Base-by-base conservation (phyloP, 768 basidiomycete genomes). In the Mycena maculata region DNA sequence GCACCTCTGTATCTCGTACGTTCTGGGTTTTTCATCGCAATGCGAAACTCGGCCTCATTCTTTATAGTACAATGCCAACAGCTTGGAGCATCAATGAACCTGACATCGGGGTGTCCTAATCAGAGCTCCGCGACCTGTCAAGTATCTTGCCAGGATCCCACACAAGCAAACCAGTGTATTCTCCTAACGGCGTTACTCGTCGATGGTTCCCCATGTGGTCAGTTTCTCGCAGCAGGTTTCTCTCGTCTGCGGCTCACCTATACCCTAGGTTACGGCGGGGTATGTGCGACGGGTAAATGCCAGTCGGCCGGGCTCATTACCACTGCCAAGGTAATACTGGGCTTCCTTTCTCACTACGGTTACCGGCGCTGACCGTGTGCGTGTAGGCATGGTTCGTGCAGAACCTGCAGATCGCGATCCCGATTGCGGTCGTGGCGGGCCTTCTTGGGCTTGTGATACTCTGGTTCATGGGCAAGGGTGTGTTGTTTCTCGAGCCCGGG, bases 161-260 rank as follows among this genome's bases (percentile, higher is more conserved):
- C 67, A 18, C 76, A 77, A 16, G 57, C 85, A 16, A 85, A 87
- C 65, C 84, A 85, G 70, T 96, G 95, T 76, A 78, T 94, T 23
- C 78, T 90, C 42, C 81, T 96, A 52, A 89, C 91, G 60, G 86
- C 92, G 4, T 76, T 86, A 47, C 87, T 95, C 53, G 82, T 93
- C 59, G 91, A 94, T 75, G 95, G 94, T 25, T 93, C 92, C 31
- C 89, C 92, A 16, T 96, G 94, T 77, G 93, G 93, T 88, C 72
- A 64, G 87, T 82, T 54, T 22, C 55, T 52, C 28, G 61, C 45
- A 53, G 18, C 62, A 27, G 44, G 56, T 60, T n/a, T 52, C 47
- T 56, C 58, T 68, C 64, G 47, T 38, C 27, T 58, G 45, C 49
- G 68, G 47, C 71, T 66, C 59, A 39, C 38, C 69, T 52, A 41